Base-by-base conservation (phyloP, 2,329 filamentous ascomycete species). In the Knoxdaviesia capensis region DNA sequence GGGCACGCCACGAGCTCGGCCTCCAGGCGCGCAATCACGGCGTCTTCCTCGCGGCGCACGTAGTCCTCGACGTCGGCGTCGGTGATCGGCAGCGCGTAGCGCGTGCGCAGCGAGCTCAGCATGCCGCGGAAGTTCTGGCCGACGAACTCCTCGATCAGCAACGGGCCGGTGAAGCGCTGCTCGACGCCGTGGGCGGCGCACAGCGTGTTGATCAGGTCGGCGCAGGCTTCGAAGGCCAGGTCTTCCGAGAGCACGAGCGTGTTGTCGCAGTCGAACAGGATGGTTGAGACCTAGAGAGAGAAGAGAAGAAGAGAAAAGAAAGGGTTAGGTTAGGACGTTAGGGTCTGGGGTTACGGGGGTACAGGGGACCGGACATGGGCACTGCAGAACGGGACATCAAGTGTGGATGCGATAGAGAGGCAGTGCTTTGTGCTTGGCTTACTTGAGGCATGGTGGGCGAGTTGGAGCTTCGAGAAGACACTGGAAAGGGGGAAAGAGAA, bases 61-160 rank as follows among this genome's bases (percentile, higher is more conserved):
- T 84, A 92, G 36, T 56, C 58, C 52, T 90, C 77, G 44, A 86
- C 61, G 54, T 92, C 81, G 2, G 73, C 74, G 20, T 68, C 58
- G 30, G 60, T 52, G 61, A 94, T 72, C 42, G 68, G 62, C 61
- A 93, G 88, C 59, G 69, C 66, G 67, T 83, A 77, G 59, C 81
- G 79, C 58, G 74, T 64, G 60, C 86, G 77, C 46, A 94, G 74
- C 46, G 74, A 75, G 45, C 66, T 60, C 62, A 93, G 77, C 83
- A 93, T 93, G 61, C 84, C 83, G 51, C 85, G 83, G 71, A 93
- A 94, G 71, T 92, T 93, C 59, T 90, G 80, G 52, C 87, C 86
- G 51, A 94, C 84, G 54, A 92, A 94, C 63, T 93, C 82, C 51
- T 69, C 65, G 62, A 93, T 82, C 48, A 94, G 77, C 46, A 75